Conservation (phyloP, 805 yeast genomes). For the Teunomyces barrocoloradensis region DNA sequence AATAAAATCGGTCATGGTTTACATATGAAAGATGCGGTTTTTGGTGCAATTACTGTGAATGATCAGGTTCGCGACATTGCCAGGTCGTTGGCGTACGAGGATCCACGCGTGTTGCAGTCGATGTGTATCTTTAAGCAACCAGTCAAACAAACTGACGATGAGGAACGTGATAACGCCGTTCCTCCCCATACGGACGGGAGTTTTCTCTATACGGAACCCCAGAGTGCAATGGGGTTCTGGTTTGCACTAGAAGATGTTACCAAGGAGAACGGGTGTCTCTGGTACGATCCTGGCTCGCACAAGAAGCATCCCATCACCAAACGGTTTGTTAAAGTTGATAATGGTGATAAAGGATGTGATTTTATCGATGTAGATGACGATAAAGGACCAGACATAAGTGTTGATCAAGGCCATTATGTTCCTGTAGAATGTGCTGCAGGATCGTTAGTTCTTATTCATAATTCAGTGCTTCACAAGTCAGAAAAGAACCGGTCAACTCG, state of each 20-base stretch:
- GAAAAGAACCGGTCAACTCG: constrained; percentile 52
- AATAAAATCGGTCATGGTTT: constrained; percentile 81
- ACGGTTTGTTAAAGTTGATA: constrained; percentile 58
- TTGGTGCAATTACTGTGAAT: constrained; percentile 49
- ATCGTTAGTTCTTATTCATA: constrained; percentile 66
- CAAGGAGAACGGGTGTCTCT: constrained; percentile 62
- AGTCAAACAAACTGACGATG: constrained; percentile 4
- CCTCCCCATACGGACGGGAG: constrained; percentile 78
- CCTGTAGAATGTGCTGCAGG: constrained; percentile 68
- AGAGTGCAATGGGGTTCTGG: constrained; percentile 76
- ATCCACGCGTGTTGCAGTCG: constrained; percentile 72
- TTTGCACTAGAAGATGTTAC: constrained; percentile 76
- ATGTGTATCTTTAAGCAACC: constrained; percentile 83
- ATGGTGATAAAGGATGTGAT: constrained; percentile 53
- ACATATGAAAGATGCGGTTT: constrained; percentile 55
- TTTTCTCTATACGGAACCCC: constrained; percentile 70
- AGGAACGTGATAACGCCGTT: constrained; percentile 51
- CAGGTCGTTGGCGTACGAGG: constrained; percentile 48
- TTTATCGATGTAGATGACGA: constrained; percentile 39
- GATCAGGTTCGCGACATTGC: constrained; percentile 52
- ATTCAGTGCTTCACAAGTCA: constrained; percentile 69
- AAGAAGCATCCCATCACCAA: constrained; percentile 52
- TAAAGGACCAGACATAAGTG: constrained; percentile 16
- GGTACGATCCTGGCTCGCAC: constrained; percentile 71
- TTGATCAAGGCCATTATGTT: constrained; percentile 42